Conservation (phyloP, 2,329 filamentous ascomycete genomes). For the Epichloe elymi region DNA sequence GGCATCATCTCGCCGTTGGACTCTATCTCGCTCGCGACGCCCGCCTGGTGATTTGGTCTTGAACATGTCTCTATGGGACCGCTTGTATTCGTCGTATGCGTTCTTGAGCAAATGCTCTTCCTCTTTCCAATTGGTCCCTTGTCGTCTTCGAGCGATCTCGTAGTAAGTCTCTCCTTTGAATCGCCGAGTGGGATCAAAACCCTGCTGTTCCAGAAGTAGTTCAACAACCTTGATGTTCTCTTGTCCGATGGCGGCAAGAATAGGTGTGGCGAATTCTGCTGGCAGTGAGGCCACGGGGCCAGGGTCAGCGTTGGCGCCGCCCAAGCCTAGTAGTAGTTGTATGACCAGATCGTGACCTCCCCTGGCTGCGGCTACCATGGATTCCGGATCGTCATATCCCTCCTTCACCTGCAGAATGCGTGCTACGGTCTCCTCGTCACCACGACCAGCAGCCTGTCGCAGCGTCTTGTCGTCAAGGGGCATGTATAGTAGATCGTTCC, state of each 20-base stretch:
- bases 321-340: constrained; percentile 60
- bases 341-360: constrained; percentile 79
- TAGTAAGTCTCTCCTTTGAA: constrained; percentile 71
- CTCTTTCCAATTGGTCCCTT: constrained; percentile 80
- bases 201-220: constrained; percentile 60
- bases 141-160: constrained; percentile 71
- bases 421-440: constrained; percentile 48
- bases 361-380: constrained; percentile 80
- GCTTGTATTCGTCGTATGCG: constrained; percentile 54
- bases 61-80: constrained; percentile 31
- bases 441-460: constrained; percentile 44
- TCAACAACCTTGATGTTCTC: constrained; percentile 75
- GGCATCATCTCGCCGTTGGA: constrained; percentile 28
- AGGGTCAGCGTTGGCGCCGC: constrained; percentile 54
- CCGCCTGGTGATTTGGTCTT: constrained; percentile 37
- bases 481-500: constrained; percentile 51
- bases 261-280: constrained; percentile 72
- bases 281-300: constrained; percentile 45
- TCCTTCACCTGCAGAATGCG: constrained; percentile 49
- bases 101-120: constrained; percentile 72
- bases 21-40: constrained; percentile 29
- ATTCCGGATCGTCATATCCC: constrained; percentile 60
- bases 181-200: constrained; percentile 71
- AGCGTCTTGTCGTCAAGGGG: constrained; percentile 49
- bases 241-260: constrained; percentile 86